Percentiles rank a stretch among this genome's conserved stretches.
Conservation (phyloP, 2,329 filamentous ascomycete genomes). For the Pseudogymnoascus sp. region DNA sequence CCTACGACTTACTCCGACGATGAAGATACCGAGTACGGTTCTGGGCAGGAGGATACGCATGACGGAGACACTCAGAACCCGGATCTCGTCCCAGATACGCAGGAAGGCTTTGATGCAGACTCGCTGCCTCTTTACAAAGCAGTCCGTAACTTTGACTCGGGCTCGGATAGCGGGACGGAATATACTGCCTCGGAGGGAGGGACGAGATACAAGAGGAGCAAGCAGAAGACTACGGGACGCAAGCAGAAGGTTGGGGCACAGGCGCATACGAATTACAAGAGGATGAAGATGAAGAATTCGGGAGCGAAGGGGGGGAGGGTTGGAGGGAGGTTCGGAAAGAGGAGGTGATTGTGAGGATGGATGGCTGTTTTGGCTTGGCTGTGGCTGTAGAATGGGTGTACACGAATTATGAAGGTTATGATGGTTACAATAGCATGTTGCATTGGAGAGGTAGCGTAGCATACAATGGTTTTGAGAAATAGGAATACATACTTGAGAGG, state of each 20-base stretch:
- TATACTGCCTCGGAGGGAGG: constrained; percentile 29
- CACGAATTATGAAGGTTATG: background rate
- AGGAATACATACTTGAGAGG: background rate
- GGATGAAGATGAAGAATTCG: constrained; percentile 53
- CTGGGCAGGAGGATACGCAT: constrained; percentile 31
- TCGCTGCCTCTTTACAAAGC: constrained; percentile 9
- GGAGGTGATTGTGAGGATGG: constrained; percentile 25
- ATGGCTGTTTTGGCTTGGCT: background rate
- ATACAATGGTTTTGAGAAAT: background rate
- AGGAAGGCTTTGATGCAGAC: background rate
- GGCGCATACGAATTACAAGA: constrained; percentile 58
- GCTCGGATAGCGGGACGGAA: constrained; percentile 20
- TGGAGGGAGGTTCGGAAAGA: constrained; percentile 50
- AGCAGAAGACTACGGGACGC: constrained; percentile 20
- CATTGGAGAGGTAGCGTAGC: background rate
- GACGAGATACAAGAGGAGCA: constrained; percentile 26
- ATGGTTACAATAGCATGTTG: background rate
- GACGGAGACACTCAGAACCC: constrained; percentile 26
- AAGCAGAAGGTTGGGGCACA: constrained; percentile 52
- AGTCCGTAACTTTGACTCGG: constrained; percentile 26
- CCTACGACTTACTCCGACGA: constrained; percentile 23
- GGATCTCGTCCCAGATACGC: constrained; percentile 16
- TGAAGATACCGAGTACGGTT: constrained; percentile 29
- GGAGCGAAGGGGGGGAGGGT: constrained; percentile 54
- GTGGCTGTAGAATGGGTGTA: background rate